Conservation (phyloP, 2,329 filamentous ascomycete genomes). For the Diatrype stigma region DNA sequence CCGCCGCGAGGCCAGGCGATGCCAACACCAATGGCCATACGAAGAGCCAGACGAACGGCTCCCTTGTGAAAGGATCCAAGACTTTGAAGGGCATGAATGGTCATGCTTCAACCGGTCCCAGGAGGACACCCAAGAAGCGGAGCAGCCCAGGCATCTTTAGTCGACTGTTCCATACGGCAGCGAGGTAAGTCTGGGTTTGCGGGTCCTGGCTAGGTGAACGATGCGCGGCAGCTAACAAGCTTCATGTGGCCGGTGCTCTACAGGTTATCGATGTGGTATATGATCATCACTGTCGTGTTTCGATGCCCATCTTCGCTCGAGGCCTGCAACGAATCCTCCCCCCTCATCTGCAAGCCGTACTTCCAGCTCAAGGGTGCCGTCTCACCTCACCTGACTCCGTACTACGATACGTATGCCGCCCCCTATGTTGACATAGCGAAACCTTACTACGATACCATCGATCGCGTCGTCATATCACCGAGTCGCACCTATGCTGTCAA, state of each 20-base stretch:
- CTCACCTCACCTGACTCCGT: conserved; percentile 74
- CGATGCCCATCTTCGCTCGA: conserved; percentile 71
- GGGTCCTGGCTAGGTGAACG: no score
- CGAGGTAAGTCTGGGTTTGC: neutral
- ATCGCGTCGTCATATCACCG: conserved; percentile 66
- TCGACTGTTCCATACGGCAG: neutral
- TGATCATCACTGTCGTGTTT: conserved; percentile 74
- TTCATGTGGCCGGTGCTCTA: conserved; percentile 2
- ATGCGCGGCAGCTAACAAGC: neutral
- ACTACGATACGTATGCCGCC: conserved; percentile 79
- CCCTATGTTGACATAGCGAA: conserved; percentile 73
- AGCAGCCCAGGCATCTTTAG: neutral
- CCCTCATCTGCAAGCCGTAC: conserved; percentile 81
- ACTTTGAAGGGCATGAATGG: neutral
- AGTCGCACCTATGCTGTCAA: conserved; percentile 61
- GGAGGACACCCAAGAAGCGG: neutral
- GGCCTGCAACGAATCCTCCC: conserved; percentile 64
- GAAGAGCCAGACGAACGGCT: conserved; percentile 3
- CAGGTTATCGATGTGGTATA: conserved; percentile 82
- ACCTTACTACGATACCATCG: conserved; percentile 66
- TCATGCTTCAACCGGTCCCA: neutral
- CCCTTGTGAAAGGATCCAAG: neutral
- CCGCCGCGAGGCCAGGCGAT: neutral
- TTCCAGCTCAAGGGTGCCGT: conserved; percentile 59
- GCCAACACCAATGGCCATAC: conserved; percentile 1